Percentiles rank a stretch among this genome's conserved stretches.
Evolutionary conservation across 2,329 filamentous ascomycete genomes (phyloP).

Genomic region (Penicillium sp.): DNA sequence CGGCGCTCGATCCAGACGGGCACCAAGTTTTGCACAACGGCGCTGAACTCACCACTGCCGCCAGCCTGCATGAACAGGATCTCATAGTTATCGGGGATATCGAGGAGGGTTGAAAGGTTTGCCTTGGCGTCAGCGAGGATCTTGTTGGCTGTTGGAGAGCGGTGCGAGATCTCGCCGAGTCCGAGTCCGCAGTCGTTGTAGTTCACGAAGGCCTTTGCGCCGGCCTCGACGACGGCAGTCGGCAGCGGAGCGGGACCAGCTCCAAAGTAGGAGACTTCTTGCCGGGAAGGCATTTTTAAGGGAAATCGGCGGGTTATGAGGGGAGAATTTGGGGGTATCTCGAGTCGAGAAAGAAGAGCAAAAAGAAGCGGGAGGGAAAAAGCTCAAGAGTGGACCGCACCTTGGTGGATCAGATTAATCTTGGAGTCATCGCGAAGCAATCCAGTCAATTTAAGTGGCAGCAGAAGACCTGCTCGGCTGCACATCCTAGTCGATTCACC

Average conservation of each 20-base stretch:
- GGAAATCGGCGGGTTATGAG: background rate
- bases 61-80: slow-evolving; percentile 73
- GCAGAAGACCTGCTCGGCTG: background rate
- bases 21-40: slow-evolving; percentile 82
- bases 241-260: slow-evolving; percentile 88
- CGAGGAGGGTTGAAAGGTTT: slow-evolving; percentile 72
- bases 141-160: slow-evolving; percentile 74
- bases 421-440: slow-evolving; percentile 17
- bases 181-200: slow-evolving; percentile 81
- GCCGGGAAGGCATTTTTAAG: slow-evolving; percentile 65
- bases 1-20: slow-evolving; percentile 78
- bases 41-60: slow-evolving; percentile 83
- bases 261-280: slow-evolving; percentile 83
- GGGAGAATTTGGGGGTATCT: slow-evolving; percentile 7
- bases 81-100: slow-evolving; percentile 85
- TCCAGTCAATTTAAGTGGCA: background rate
- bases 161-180: slow-evolving; percentile 88
- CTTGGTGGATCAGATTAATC: slow-evolving; percentile 28
- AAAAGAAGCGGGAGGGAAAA: slow-evolving; percentile 17
- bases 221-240: slow-evolving; percentile 76
- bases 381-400: slow-evolving; percentile 24
- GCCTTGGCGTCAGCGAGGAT: slow-evolving; percentile 81
- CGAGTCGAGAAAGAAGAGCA: slow-evolving; percentile 8
- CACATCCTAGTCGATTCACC: slow-evolving; percentile 11
- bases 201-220: slow-evolving; percentile 77